These are phyloP conservation scores for Pachysolen tannophilus DNA, from an alignment of 805 yeast species.

Conservation along the genomic window DNA sequence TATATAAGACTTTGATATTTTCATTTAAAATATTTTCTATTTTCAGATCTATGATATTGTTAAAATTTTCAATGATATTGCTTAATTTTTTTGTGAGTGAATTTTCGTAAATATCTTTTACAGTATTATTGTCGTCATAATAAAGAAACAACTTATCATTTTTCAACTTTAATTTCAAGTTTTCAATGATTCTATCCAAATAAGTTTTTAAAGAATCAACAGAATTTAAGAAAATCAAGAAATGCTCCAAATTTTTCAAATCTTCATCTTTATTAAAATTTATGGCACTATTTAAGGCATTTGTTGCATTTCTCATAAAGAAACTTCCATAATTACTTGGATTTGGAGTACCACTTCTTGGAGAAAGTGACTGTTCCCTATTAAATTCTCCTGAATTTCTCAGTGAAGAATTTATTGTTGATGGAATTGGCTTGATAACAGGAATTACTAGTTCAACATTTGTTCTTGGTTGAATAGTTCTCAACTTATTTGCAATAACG, in stretches of 20 bases:
- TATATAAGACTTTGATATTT: slow-evolving; percentile 32
- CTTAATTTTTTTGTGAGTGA: slow-evolving; percentile 1
- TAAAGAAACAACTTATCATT: slow-evolving; percentile 21
- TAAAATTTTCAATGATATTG: background rate
- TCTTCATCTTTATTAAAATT: slow-evolving; percentile 31
- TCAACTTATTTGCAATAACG: slow-evolving; percentile 40
- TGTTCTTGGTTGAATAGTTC: slow-evolving; percentile 33
- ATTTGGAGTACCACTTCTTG: slow-evolving; percentile 22
- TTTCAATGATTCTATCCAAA: slow-evolving; percentile 42
- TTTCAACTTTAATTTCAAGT: slow-evolving; percentile 22
- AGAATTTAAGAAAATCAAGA: slow-evolving; percentile 65
- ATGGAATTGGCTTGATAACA: slow-evolving; percentile 4
- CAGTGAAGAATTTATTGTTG: slow-evolving; percentile 5
- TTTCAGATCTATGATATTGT: slow-evolving; percentile 13
- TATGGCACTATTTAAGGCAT: slow-evolving; percentile 27
- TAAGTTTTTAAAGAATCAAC: slow-evolving; percentile 56
- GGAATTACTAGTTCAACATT: slow-evolving; percentile 11
- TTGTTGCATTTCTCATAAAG: slow-evolving; percentile 34
- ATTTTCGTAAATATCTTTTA: slow-evolving; percentile 3
- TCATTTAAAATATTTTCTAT: slow-evolving; percentile 33
- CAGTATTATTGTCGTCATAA: slow-evolving; percentile 22
- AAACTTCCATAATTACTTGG: slow-evolving; percentile 16
- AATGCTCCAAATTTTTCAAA: slow-evolving; percentile 44
- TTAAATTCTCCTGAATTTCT: slow-evolving; percentile 10
- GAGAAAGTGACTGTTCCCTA: slow-evolving; percentile 15